These are phyloP conservation scores for Angomonas ambiguus DNA, from an alignment of 208 protist genomes.

Conservation along the genomic window DNA sequence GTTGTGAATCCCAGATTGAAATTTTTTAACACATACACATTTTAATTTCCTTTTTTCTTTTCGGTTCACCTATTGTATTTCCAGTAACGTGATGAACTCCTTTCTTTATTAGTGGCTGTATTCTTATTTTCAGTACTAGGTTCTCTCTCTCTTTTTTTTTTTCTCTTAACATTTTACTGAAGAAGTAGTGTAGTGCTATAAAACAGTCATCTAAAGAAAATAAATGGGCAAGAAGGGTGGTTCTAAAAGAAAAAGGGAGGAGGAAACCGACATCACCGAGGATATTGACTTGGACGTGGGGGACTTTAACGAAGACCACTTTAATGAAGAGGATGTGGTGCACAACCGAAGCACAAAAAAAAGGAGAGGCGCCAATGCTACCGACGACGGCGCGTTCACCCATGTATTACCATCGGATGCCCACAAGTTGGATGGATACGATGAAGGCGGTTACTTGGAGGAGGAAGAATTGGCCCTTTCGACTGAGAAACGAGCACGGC, in stretches of 20 bases:
- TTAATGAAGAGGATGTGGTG: slow-evolving; percentile 59
- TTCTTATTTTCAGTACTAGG: neutral
- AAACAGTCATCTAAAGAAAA: no score
- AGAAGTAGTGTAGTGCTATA: neutral
- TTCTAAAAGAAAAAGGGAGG: slow-evolving; percentile 20
- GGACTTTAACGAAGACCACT: slow-evolving; percentile 24
- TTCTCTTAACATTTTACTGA: neutral
- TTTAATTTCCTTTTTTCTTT: slow-evolving; percentile 1
- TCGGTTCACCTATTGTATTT: slow-evolving; percentile 1
- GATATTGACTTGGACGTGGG: slow-evolving; percentile 76
- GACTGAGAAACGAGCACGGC: slow-evolving; percentile 53
- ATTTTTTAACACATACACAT: neutral
- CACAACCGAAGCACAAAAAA: slow-evolving; percentile 40
- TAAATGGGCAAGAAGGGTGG: slow-evolving; percentile 6
- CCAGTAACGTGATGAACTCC: neutral
- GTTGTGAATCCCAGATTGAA: neutral
- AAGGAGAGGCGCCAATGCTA: slow-evolving; percentile 13
- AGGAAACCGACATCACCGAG: slow-evolving; percentile 35
- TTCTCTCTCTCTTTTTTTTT: neutral
- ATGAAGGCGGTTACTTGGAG: slow-evolving; percentile 76
- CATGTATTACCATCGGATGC: slow-evolving; percentile 71
- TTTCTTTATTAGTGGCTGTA: neutral
- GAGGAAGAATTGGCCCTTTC: slow-evolving; percentile 75
- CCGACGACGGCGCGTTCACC: slow-evolving; percentile 7
- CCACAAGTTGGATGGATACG: slow-evolving; percentile 80